Conservation (phyloP, 176 grass and related monocot species). For the Bonia amplexicaulis region DNA sequence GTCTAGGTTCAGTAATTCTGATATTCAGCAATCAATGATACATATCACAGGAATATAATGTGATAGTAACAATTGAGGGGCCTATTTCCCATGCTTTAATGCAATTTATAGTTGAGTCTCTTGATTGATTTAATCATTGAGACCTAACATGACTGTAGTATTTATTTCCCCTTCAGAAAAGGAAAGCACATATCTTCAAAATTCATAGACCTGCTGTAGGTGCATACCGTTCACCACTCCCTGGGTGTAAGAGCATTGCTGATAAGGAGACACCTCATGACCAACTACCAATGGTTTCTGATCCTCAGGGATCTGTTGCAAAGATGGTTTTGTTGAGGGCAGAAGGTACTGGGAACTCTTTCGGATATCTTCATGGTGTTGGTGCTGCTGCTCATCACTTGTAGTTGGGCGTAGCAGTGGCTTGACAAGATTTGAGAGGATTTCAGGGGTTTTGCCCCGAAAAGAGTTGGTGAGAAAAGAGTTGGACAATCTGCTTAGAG, state of each 20-base stretch:
- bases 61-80: neutral
- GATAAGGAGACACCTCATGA: constrained; percentile 39
- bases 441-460: constrained; percentile 62
- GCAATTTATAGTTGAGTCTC: neutral
- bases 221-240: constrained; percentile 68
- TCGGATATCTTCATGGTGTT: constrained; percentile 45
- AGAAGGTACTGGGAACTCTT: constrained; percentile 70
- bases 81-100: neutral
- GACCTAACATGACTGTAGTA: neutral
- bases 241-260: constrained; percentile 58
- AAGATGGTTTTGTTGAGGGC: constrained; percentile 59
- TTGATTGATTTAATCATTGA: neutral
- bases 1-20: constrained; percentile 30
- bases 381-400: constrained; percentile 39
- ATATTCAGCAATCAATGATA: constrained; percentile 3
- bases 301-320: constrained; percentile 77
- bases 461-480: constrained; percentile 75
- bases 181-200: neutral
- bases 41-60: constrained; percentile 13
- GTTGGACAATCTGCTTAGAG: constrained; percentile 67
- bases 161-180: neutral
- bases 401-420: constrained; percentile 55
- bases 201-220: neutral
- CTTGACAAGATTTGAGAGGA: constrained; percentile 51
- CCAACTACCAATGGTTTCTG: constrained; percentile 22